Conservation (phyloP, 1,139 yeast species). For the Sugiyamaella paludigena region DNA sequence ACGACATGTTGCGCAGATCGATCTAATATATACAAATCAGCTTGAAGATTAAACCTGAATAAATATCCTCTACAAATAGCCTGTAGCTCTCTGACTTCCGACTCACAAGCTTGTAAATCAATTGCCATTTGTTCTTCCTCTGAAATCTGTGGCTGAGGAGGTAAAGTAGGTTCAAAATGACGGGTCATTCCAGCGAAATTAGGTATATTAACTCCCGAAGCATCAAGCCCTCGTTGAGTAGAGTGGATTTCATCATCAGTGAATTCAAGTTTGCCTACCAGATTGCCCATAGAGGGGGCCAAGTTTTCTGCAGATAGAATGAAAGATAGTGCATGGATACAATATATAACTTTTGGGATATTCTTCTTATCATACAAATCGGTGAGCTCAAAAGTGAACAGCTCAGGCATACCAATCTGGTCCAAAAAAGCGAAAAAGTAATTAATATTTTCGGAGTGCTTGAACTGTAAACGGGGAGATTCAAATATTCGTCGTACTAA, state of each 20-base stretch:
- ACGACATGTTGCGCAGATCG: conserved; percentile 17
- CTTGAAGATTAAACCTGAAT: conserved; percentile 18
- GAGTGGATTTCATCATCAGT: conserved; percentile 62
- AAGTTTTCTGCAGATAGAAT: conserved; percentile 54
- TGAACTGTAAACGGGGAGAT: conserved; percentile 69
- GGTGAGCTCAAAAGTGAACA: conserved; percentile 85
- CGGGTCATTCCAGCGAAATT: conserved; percentile 43
- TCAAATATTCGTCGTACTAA: conserved; percentile 56
- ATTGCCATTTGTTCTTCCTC: conserved; percentile 37
- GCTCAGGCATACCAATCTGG: conserved; percentile 70
- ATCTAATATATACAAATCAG: conserved; percentile 22
- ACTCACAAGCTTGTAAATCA: conserved; percentile 28
- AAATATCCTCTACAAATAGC: conserved; percentile 35
- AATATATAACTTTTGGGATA: conserved; percentile 90
- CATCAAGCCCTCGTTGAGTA: conserved; percentile 64
- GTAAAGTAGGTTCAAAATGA: conserved; percentile 33
- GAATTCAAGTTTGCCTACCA: conserved; percentile 64
- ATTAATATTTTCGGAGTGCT: conserved; percentile 91
- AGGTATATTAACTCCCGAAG: conserved; percentile 42
- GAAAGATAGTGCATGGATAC: conserved; percentile 84
- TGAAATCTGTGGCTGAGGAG: conserved; percentile 24
- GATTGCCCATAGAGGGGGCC: conserved; percentile 61
- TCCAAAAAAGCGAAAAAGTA: conserved; percentile 73
- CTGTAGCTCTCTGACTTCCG: conserved; percentile 38
- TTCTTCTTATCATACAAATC: conserved; percentile 92